Percentiles rank a stretch among this genome's conserved stretches.
Conservation (phyloP, 2,329 filamentous ascomycete species). For the Fusarium sp. region DNA sequence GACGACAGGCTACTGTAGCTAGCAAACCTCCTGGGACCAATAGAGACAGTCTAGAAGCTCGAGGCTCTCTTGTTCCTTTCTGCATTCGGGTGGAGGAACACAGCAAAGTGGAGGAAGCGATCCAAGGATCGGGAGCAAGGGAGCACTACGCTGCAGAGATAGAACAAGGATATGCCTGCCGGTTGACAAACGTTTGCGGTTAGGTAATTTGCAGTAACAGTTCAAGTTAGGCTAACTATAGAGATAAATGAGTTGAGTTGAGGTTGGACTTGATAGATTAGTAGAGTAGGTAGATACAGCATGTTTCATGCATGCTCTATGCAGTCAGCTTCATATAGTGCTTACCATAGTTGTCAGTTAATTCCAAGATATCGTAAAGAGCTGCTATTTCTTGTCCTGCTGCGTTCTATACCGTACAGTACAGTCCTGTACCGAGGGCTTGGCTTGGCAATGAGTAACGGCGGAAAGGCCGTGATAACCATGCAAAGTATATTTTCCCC, state of each 20-base stretch:
- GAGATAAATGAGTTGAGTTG: background rate
- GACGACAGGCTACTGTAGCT: constrained; percentile 8
- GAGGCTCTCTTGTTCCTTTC: constrained; percentile 7
- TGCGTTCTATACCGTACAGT: background rate
- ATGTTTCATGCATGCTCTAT: background rate
- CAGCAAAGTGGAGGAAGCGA: constrained; percentile 37
- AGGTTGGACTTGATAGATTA: background rate
- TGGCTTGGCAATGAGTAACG: constrained; percentile 25
- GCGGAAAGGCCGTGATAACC: constrained; percentile 10
- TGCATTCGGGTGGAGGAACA: constrained; percentile 4
- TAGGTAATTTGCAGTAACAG: constrained; percentile 31
- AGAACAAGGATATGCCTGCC: constrained; percentile 34
- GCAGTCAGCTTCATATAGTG: background rate
- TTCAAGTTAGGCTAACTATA: constrained; percentile 34
- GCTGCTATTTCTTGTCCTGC: background rate
- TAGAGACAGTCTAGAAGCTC: background rate
- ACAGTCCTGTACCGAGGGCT: background rate
- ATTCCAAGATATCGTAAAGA: background rate
- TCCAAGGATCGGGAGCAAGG: constrained; percentile 25
- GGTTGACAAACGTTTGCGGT: constrained; percentile 42
- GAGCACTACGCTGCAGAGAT: constrained; percentile 7
- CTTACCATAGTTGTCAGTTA: background rate
- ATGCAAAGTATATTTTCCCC: constrained; percentile 4
- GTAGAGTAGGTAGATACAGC: background rate
- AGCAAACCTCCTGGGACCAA: constrained; percentile 6